These are phyloP conservation scores for Fusarium sp. DNA, from an alignment of 2,329 filamentous ascomycete genomes.

Conservation along the genomic window DNA sequence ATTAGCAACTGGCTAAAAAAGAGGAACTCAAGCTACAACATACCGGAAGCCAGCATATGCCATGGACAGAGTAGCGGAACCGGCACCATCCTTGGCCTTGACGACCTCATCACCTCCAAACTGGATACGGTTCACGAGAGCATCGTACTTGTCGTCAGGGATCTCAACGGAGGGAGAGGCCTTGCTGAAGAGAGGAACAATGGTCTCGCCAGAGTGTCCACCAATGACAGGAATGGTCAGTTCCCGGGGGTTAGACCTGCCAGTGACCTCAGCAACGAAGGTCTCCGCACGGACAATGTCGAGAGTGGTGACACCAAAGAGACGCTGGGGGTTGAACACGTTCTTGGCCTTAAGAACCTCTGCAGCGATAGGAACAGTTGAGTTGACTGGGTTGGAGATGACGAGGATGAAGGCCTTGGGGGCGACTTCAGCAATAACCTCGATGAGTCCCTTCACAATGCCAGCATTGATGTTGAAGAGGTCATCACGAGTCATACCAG, in stretches of 20 bases:
- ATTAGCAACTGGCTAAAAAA: constrained; percentile 24
- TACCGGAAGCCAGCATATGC: constrained; percentile 95
- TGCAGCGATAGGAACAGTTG: constrained; percentile 95
- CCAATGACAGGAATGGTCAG: constrained; percentile 92
- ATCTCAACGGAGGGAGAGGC: constrained; percentile 83
- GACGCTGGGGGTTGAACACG: constrained; percentile 93
- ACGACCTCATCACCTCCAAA: constrained; percentile 98
- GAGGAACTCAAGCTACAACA: neutral
- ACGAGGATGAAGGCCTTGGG: constrained; percentile 96
- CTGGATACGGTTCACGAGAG: constrained; percentile 93
- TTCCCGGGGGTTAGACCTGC: constrained; percentile 85
- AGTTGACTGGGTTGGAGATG: constrained; percentile 99
- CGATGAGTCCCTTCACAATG: constrained; percentile 94
- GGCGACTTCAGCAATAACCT: constrained; percentile 86
- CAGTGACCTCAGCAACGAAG: constrained; percentile 88
- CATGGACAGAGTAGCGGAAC: constrained; percentile 94
- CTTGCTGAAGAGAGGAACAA: constrained; percentile 97
- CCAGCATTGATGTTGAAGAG: constrained; percentile 99
- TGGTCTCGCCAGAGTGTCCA: constrained; percentile 97
- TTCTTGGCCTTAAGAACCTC: constrained; percentile 95
- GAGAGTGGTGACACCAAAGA: constrained; percentile 98
- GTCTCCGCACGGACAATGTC: constrained; percentile 98
- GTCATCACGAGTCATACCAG: constrained; percentile 99
- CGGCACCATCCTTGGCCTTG: constrained; percentile 91
- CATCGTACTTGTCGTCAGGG: constrained; percentile 89